These are phyloP conservation scores for Fusarium humuli DNA, from an alignment of 2,329 filamentous ascomycete genomes.

Conservation along the genomic window DNA sequence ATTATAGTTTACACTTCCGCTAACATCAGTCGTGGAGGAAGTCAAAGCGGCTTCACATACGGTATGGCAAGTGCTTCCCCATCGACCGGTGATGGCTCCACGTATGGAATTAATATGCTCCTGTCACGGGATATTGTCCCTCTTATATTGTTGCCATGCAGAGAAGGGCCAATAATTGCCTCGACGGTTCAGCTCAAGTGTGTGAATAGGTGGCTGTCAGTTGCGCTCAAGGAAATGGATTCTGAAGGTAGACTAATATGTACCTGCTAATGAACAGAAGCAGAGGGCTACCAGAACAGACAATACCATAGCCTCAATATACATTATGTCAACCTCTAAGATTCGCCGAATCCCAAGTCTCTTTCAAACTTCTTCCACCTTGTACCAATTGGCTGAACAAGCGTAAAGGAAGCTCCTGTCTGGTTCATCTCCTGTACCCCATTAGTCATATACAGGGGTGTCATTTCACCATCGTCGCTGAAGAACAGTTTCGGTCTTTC, in stretches of 20 bases:
- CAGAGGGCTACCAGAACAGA: accelerated
- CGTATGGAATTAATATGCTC: too few species aligned
- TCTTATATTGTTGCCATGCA: too few species aligned
- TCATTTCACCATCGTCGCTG: slow-evolving; percentile 56
- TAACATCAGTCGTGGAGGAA: neutral
- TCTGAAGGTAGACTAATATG: too few species aligned
- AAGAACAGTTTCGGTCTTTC: slow-evolving; percentile 63
- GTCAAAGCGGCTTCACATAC: neutral
- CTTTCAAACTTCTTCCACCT: slow-evolving; percentile 30
- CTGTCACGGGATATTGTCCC: too few species aligned
- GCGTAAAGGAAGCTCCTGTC: slow-evolving; percentile 22
- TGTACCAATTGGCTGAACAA: slow-evolving; percentile 30
- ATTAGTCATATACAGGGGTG: slow-evolving; percentile 59
- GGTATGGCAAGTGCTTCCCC: neutral
- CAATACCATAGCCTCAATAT: neutral
- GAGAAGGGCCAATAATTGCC: too few species aligned
- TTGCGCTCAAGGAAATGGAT: too few species aligned
- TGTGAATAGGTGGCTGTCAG: too few species aligned
- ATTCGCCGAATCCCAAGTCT: neutral
- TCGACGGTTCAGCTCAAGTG: too few species aligned
- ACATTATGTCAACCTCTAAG: neutral
- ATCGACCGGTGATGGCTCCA: neutral
- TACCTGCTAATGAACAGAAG: neutral
- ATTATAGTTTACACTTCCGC: neutral
- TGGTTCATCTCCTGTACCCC: slow-evolving; percentile 57